phyloP scores from a whole-genome alignment of 2,329 filamentous ascomycete genomes.

The Trichophyton schoenleinii region DNA sequence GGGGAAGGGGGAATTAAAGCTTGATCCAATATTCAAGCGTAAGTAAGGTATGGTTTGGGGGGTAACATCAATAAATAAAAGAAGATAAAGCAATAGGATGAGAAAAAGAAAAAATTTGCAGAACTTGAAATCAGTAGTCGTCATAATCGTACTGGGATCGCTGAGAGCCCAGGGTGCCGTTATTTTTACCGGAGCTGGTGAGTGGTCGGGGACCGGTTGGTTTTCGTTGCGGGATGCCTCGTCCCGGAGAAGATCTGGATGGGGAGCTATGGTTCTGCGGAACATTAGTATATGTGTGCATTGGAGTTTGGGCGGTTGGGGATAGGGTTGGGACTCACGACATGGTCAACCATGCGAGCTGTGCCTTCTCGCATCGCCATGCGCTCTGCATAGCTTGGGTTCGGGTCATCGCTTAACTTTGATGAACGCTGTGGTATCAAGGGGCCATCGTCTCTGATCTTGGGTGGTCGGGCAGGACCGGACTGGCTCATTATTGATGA shows the following conservation, averaged over 20 bases:
- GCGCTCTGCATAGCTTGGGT: conserved; percentile 30
- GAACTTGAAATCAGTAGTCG: conserved; percentile 17
- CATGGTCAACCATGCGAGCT: conserved; percentile 17
- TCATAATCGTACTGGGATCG: conserved; percentile 26
- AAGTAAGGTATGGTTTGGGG: not conserved
- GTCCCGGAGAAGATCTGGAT: conserved; percentile 21
- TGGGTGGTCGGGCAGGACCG: conserved; percentile 40
- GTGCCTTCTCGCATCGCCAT: conserved; percentile 24
- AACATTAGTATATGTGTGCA: conserved; percentile 8
- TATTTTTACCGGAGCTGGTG: conserved; percentile 23
- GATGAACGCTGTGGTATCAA: conserved; percentile 42
- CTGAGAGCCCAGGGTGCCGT: conserved; percentile 21
- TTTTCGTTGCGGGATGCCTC: conserved; percentile 29
- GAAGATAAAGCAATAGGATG: conserved; percentile 2
- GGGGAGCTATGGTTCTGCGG: conserved; percentile 8
- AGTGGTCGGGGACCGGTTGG: conserved; percentile 38
- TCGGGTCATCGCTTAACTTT: conserved; percentile 27
- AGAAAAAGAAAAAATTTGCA: conserved; percentile 5
- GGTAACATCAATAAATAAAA: not conserved
- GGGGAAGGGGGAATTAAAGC: not conserved
- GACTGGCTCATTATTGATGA: conserved; percentile 25
- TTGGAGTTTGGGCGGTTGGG: conserved; percentile 6
- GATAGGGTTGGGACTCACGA: conserved; percentile 16
- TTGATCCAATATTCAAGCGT: not conserved
- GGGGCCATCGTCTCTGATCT: conserved; percentile 45